Base-by-base conservation (phyloP, 257 asterid species). In the Nicotiana paniculata region DNA sequence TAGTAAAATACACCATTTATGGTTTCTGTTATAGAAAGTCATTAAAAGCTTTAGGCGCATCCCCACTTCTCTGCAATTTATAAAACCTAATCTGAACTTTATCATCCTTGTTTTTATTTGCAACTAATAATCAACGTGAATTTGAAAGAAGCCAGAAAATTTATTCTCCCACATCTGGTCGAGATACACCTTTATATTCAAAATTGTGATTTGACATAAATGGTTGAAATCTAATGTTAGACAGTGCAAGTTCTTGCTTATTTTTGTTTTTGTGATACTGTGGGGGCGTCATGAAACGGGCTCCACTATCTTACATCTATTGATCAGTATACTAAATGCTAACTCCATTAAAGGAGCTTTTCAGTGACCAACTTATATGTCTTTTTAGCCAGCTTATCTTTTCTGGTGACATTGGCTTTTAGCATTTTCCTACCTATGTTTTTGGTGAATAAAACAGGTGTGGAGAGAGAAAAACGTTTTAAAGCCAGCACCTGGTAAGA, bases 401-500 rank as follows among this genome's bases (percentile, higher is more conserved):
- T 33, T 67, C 75, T 67, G 75, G 51, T 33, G 75, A 16, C 9
- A 1, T 33, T 17, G 53, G 13, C 6, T 39, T 7, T 33, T 33
- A 67, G 26, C 53, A 33, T 67, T 32, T 66, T 32, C 26, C 48
- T 67, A 32, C 51, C 28, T 32, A 16, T 67, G 53, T 33, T 67
- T 21, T 67, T 67, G 75, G 51, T n/a, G 79, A 77, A 61, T 68
- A 81, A 68, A 61, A 82, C 92, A 96, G 99, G 97, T 92, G 57
- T 94, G 99, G 99, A 94, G 99, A 88, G 97, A 91, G 88, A 96
- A 94, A 86, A 94, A 94, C 55, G 92, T 92, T 58, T 83, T 93
- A 72, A 96, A 96, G 90, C 96, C 97, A 17, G 98, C 99, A 79
- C 90, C 98, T 53, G 99, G 99, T 62, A 96, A 93, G 92, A 93